Percentiles rank a stretch among this genome's conserved stretches.
phyloP scores from a whole-genome alignment of 2,329 filamentous ascomycete species.

The Sporothrix curviconia region DNA sequence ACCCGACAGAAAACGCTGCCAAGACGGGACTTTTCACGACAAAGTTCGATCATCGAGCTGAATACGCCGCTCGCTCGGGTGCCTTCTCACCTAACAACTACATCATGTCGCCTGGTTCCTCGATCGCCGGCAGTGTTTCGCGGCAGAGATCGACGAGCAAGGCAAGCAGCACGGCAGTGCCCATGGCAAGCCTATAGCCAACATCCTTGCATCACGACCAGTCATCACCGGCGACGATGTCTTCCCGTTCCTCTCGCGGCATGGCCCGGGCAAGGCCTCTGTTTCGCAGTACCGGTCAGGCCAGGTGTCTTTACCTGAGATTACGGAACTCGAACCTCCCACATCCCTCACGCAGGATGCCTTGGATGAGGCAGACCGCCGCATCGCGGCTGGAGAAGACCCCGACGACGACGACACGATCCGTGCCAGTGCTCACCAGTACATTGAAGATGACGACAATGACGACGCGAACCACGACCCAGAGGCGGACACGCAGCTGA shows the following conservation, averaged over 20 bases:
- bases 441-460: constrained; percentile 26
- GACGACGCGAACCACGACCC: constrained; percentile 4
- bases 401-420: constrained; percentile 33
- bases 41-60: constrained; percentile 61
- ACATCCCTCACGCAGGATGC: constrained; percentile 44
- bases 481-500: constrained; percentile 18
- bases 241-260: constrained; percentile 37
- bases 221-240: constrained; percentile 25
- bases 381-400: constrained; percentile 26
- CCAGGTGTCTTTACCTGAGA: constrained; percentile 49
- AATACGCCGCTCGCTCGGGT: constrained; percentile 61
- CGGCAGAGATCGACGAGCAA: constrained; percentile 51
- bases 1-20: constrained; percentile 6
- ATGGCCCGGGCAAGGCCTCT: constrained; percentile 50
- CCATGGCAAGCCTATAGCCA: background rate
- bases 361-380: constrained; percentile 48
- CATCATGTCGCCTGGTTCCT: constrained; percentile 60
- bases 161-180: constrained; percentile 32
- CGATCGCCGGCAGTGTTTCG: constrained; percentile 47
- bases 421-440: constrained; percentile 30
- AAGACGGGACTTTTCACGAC: constrained; percentile 24
- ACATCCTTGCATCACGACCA: constrained; percentile 4
- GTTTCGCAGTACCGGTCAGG: constrained; percentile 44
- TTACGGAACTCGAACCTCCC: constrained; percentile 49
- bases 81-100: constrained; percentile 64